Conservation (phyloP, 768 basidiomycete genomes). For the Pleurotus eryngii region DNA sequence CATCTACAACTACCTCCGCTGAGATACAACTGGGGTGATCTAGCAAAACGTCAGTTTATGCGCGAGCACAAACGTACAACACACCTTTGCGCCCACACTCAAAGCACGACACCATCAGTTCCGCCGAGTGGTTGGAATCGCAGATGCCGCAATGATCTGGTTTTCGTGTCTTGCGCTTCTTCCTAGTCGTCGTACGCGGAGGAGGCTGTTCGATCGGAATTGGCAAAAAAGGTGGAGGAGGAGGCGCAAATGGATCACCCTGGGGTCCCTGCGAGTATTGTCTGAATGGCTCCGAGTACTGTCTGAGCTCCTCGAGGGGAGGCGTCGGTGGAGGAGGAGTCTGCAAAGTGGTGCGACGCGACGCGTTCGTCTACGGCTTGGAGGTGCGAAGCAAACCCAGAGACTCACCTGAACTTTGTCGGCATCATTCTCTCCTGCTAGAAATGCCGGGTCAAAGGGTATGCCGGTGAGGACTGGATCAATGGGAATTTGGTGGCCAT, state of each 20-base stretch:
- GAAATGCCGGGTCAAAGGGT: slow-evolving; percentile 52
- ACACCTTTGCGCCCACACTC: slow-evolving; percentile 83
- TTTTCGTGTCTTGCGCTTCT: slow-evolving; percentile 41
- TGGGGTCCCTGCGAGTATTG: slow-evolving; percentile 75
- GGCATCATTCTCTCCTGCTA: slow-evolving; percentile 22
- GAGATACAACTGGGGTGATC: slow-evolving; percentile 89
- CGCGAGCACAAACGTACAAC: slow-evolving; percentile 11
- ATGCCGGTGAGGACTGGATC: slow-evolving; percentile 64
- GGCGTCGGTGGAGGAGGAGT: slow-evolving; percentile 18
- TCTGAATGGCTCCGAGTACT: slow-evolving; percentile 28
- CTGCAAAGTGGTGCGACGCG: slow-evolving; percentile 53
- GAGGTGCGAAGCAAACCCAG: slow-evolving; percentile 17
- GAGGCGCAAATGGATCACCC: slow-evolving; percentile 81
- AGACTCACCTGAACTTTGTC: slow-evolving; percentile 35
- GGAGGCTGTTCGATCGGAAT: slow-evolving; percentile 36
- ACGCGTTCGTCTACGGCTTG: slow-evolving; percentile 47
- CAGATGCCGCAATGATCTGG: slow-evolving; percentile 81
- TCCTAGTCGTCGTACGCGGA: slow-evolving; percentile 43
- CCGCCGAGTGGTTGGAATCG: slow-evolving; percentile 56
- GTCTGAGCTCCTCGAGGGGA: slow-evolving; percentile 19
- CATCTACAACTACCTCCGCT: slow-evolving; percentile 51
- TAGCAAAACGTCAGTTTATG: slow-evolving; percentile 23
- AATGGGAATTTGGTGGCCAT: slow-evolving; percentile 70
- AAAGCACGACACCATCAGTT: slow-evolving; percentile 73
- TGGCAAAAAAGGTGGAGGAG: slow-evolving; percentile 49